These are phyloP conservation scores for Calonectria ilicicola DNA, from an alignment of 2,329 filamentous ascomycete genomes.

Conservation along the genomic window DNA sequence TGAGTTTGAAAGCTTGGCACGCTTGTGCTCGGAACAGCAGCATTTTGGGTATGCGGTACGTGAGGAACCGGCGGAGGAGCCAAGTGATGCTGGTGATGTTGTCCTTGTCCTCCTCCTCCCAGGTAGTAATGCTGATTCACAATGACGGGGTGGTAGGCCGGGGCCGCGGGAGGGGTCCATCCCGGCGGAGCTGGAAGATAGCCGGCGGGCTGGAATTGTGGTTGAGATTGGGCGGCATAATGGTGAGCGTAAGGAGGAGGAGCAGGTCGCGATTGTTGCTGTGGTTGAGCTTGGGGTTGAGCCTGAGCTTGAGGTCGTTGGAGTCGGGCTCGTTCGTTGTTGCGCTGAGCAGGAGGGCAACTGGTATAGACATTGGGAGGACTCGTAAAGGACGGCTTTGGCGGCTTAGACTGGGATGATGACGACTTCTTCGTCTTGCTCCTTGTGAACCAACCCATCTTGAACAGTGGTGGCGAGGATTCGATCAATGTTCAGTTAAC, in stretches of 20 bases:
- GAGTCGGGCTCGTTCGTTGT: not conserved
- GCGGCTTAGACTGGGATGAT: not conserved
- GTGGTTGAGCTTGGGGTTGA: not conserved
- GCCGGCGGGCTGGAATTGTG: conserved; percentile 36
- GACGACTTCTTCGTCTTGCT: conserved; percentile 13
- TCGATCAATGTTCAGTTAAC: not conserved
- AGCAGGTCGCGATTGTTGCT: not conserved
- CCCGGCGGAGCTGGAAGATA: conserved; percentile 39
- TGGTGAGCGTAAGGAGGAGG: conserved; percentile 33
- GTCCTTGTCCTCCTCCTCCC: conserved; percentile 13
- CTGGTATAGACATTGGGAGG: conserved; percentile 35
- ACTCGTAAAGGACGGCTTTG: conserved; percentile 27
- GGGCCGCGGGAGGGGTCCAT: conserved; percentile 31
- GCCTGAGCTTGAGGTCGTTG: conserved; percentile 7
- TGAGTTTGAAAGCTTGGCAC: not conserved
- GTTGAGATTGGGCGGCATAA: conserved; percentile 38
- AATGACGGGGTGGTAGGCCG: conserved; percentile 53
- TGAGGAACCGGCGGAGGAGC: not conserved
- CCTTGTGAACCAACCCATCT: conserved; percentile 18
- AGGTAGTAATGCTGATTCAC: conserved; percentile 67
- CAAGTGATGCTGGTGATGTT: not conserved
- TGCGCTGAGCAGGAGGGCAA: conserved; percentile 5
- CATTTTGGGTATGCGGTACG: conserved; percentile 5
- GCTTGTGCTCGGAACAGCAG: not conserved
- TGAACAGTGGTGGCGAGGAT: not conserved